Evolutionary conservation across 495 filamentous ascomycete genomes (phyloP).

Genomic region (Penicillium arizonense): DNA sequence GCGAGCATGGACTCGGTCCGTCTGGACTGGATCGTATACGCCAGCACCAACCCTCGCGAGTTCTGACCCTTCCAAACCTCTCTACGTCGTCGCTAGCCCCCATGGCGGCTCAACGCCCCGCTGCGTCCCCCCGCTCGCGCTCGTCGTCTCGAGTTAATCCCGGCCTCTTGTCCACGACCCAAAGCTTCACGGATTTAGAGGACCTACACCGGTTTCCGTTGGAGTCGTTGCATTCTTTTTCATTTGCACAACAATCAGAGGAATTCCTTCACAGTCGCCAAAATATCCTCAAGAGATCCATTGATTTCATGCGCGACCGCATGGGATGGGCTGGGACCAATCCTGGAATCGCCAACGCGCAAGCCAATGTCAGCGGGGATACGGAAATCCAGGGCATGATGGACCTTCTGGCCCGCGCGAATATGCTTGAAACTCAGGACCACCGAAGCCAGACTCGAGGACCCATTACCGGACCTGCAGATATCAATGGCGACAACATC

Average conservation of each 20-base stretch:
- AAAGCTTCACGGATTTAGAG: slow-evolving; percentile 69
- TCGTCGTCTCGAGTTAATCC: slow-evolving; percentile 54
- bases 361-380: slow-evolving; percentile 79
- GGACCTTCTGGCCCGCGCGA: slow-evolving; percentile 77
- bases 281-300: slow-evolving; percentile 87
- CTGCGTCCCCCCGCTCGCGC: slow-evolving; percentile 55
- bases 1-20: slow-evolving; percentile 58
- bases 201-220: slow-evolving; percentile 90
- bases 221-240: slow-evolving; percentile 97
- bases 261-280: slow-evolving; percentile 87
- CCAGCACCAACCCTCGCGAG: slow-evolving; percentile 69
- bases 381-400: slow-evolving; percentile 87
- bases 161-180: slow-evolving; percentile 61
- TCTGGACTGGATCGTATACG: slow-evolving; percentile 92
- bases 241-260: slow-evolving; percentile 94
- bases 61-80: slow-evolving; percentile 64
- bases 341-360: slow-evolving; percentile 69
- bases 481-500: slow-evolving; percentile 65
- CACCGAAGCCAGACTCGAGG: slow-evolving; percentile 46
- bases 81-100: slow-evolving; percentile 59
- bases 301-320: slow-evolving; percentile 96
- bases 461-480: slow-evolving; percentile 74
- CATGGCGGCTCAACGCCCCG: slow-evolving; percentile 52
- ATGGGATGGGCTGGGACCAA: slow-evolving; percentile 74
- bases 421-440: slow-evolving; percentile 61